phyloP scores from a whole-genome alignment of 805 yeast genomes.

The Saccharomycopsis microspora region DNA sequence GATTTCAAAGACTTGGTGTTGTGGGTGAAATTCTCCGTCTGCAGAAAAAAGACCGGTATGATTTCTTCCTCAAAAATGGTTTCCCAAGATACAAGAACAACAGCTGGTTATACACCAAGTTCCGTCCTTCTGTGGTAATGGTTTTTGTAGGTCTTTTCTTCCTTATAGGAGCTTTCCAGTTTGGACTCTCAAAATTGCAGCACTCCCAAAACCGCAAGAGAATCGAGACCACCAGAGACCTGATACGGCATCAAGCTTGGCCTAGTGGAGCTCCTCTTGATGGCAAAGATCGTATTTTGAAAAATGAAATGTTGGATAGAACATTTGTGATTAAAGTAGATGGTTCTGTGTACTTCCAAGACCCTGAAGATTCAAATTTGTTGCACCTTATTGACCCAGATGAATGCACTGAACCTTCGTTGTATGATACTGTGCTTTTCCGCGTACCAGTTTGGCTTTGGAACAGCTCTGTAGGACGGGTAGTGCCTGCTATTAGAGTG shows the following conservation, averaged over 20 bases:
- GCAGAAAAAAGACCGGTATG: conserved; percentile 59
- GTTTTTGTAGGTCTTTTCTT: conserved; percentile 40
- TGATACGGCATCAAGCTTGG: conserved; percentile 46
- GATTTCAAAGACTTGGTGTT: conserved; percentile 68
- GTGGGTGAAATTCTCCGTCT: conserved; percentile 65
- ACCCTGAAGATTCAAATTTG: conserved; percentile 28
- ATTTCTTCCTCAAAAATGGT: conserved; percentile 71
- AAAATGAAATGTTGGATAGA: conserved; percentile 32
- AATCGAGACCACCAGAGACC: conserved; percentile 37
- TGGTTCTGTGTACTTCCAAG: conserved; percentile 38
- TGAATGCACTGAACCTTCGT: conserved; percentile 36
- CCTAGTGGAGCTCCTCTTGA: conserved; percentile 40
- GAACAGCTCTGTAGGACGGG: conserved; percentile 33
- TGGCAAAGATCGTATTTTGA: conserved; percentile 31
- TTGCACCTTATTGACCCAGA: conserved; percentile 33
- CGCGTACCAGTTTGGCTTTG: conserved; percentile 32
- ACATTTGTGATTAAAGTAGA: conserved; percentile 44
- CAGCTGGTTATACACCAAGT: conserved; percentile 53
- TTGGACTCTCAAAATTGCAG: conserved; percentile 39
- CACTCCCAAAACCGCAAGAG: conserved; percentile 46
- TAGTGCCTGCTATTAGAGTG: conserved; percentile 15
- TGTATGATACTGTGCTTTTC: conserved; percentile 36
- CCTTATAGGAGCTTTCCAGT: conserved; percentile 48
- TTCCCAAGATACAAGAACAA: conserved; percentile 76
- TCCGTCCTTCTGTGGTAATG: conserved; percentile 51